phyloP scores from a whole-genome alignment of 805 yeast genomes.

The Nakazawaea anatomiae region DNA sequence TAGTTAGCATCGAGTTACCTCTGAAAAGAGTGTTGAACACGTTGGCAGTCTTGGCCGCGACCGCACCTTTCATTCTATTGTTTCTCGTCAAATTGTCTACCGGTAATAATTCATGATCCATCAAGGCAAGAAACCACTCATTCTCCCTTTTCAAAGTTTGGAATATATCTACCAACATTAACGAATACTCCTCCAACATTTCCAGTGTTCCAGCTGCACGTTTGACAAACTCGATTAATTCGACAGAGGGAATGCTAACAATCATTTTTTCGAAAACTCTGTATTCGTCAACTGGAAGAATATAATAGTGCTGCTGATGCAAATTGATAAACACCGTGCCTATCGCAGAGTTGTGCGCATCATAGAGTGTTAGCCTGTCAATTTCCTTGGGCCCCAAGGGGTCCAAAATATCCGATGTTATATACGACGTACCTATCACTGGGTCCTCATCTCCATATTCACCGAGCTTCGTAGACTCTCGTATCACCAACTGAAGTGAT shows the following conservation, averaged over 20 bases:
- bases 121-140: conserved; percentile 66
- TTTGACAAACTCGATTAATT: conserved; percentile 44
- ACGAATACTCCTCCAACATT: conserved; percentile 49
- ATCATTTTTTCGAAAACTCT: conserved; percentile 59
- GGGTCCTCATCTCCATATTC: conserved; percentile 29
- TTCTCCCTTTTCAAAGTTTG: conserved; percentile 65
- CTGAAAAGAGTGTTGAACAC: conserved; percentile 66
- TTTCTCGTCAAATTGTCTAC: conserved; percentile 40
- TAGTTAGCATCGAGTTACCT: conserved; percentile 79
- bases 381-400: conserved; percentile 17
- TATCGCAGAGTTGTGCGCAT: conserved; percentile 31
- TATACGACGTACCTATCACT: conserved; percentile 46
- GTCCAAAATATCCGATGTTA: conserved; percentile 45
- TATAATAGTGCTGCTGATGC: conserved; percentile 44
- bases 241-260: conserved; percentile 42
- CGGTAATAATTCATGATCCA: conserved; percentile 57
- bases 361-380: conserved; percentile 24
- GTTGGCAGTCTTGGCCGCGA: conserved; percentile 26
- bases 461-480: conserved; percentile 19
- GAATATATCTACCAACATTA: conserved; percentile 64
- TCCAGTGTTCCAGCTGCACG: conserved; percentile 18
- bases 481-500: conserved; percentile 44
- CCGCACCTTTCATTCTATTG: conserved; percentile 29
- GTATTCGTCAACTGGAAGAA: conserved; percentile 57
- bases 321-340: conserved; percentile 56